Evolutionary conservation across 225 moss, liverwort and hornwort species (phyloP).

Genomic region (Asterella californica): DNA sequence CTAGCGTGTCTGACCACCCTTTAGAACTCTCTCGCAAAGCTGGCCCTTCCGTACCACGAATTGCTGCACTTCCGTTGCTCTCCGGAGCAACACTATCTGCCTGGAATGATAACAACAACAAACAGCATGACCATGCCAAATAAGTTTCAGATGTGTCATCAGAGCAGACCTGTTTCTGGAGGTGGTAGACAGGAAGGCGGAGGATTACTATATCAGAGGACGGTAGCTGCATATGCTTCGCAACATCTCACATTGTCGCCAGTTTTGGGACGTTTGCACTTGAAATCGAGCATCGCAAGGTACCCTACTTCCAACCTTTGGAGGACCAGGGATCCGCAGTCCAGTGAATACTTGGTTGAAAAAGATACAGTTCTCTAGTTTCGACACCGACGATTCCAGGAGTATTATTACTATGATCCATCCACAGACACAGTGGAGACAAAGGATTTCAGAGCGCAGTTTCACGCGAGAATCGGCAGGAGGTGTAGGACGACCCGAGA

Average conservation of each 20-base stretch:
- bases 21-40: conserved; percentile 54
- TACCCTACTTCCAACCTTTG: no score
- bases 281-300: not conserved
- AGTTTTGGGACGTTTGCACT: not conserved
- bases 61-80: conserved; percentile 55
- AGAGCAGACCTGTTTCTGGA: not conserved
- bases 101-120: conserved; percentile 36
- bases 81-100: conserved; percentile 54
- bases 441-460: no score
- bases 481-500: no score
- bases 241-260: not conserved
- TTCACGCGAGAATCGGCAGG: no score
- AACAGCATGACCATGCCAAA: not conserved
- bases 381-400: not conserved
- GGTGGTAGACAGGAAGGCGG: not conserved
- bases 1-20: conserved; percentile 59
- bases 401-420: not conserved
- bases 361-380: not conserved
- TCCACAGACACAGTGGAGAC: not conserved
- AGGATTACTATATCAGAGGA: not conserved
- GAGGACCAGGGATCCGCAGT: no score
- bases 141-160: not conserved
- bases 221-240: not conserved
- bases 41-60: conserved; percentile 47
- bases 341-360: not conserved